Evolutionary conservation across 179 eudicot species (phyloP).

Genomic region (Beta corolliflora): DNA sequence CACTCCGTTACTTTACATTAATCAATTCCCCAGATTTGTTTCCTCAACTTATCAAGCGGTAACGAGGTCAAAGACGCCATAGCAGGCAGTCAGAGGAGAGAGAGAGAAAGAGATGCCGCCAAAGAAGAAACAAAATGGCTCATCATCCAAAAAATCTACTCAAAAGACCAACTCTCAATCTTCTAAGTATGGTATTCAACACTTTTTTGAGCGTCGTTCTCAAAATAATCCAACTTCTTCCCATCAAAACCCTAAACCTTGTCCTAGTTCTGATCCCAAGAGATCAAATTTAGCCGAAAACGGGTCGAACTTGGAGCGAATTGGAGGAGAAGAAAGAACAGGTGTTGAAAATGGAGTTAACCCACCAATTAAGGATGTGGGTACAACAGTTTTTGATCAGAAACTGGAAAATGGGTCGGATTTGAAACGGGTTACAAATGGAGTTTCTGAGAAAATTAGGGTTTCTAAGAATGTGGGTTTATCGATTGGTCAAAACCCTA

Average conservation of each 20-base stretch:
- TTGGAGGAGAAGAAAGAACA: background rate
- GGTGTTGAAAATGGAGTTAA: background rate
- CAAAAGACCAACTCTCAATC: slow-evolving; percentile 55
- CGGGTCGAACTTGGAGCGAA: background rate
- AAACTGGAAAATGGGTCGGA: background rate
- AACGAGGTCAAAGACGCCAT: background rate
- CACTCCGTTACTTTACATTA: too few relatives aligned
- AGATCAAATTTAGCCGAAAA: background rate
- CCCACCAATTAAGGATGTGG: background rate
- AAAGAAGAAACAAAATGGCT: slow-evolving; percentile 49
- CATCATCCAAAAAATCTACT: slow-evolving; percentile 57
- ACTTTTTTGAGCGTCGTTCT: slow-evolving; percentile 79
- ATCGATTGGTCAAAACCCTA: slow-evolving; percentile 18
- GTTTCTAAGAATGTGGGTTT: background rate
- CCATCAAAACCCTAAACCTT: slow-evolving; percentile 26
- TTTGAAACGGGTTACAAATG: slow-evolving; percentile 15
- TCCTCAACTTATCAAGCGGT: too few relatives aligned
- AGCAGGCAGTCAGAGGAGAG: background rate
- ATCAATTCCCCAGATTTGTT: too few relatives aligned
- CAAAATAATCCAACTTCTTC: slow-evolving; percentile 30
- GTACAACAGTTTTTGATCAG: background rate
- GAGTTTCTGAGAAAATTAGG: slow-evolving; percentile 3
- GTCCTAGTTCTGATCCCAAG: background rate
- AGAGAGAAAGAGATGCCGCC: slow-evolving; percentile 59
- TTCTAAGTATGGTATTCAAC: slow-evolving; percentile 83